Base-by-base conservation (phyloP, 1,284 basidiomycete genomes). In the Fereydounia khargensis region DNA sequence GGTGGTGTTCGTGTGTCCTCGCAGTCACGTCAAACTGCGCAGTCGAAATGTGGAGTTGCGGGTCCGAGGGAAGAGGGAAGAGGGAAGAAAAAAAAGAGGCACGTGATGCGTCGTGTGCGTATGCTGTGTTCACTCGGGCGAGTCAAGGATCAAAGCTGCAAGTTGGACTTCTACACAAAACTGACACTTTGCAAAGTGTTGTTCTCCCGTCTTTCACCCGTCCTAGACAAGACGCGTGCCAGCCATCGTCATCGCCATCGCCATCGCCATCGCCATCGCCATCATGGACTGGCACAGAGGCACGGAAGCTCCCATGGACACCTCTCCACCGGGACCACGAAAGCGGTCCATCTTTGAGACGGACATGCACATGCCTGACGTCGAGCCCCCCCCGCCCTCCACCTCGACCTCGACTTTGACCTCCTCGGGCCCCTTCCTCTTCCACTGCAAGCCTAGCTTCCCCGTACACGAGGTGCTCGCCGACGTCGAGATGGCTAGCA, bases 271-370 rank as follows among this genome's bases (percentile, higher is more conserved):
- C 19, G 7, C 3, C 31, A 13, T 11, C 0, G 11, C 31, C 13
- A 39, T 3, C 25, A 46, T 62, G 53, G 39, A 47, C 10, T 62
- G 59, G 59, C 46, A 51, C 35, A 47, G 66, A 13, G 66, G 66
- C 6, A 64, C 54, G 13, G 60, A 69, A 35, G 64, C 66, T 22
- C 66, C 66, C 4, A 69, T 69, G 66, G 66, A 69, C 32, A 52
- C 65, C 17, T 54, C 64, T 1, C 60, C 57, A 16, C 47, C 59
- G 1, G 64, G 64, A 0, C 60, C 60, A 24, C 47, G 40, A 21
- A 47, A 45, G 24, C 48, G 63, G 8, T 35, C 41, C 31, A 35
- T 42, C 24, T 42, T 42, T 28, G 41, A 42, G 5, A 17, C 16
- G 14, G 49, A 56, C 7, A 37, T 9, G 34, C 34, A 11, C 17